Evolutionary conservation across 441 rosid genomes (phyloP).

Genomic region (Breynia disticha): DNA sequence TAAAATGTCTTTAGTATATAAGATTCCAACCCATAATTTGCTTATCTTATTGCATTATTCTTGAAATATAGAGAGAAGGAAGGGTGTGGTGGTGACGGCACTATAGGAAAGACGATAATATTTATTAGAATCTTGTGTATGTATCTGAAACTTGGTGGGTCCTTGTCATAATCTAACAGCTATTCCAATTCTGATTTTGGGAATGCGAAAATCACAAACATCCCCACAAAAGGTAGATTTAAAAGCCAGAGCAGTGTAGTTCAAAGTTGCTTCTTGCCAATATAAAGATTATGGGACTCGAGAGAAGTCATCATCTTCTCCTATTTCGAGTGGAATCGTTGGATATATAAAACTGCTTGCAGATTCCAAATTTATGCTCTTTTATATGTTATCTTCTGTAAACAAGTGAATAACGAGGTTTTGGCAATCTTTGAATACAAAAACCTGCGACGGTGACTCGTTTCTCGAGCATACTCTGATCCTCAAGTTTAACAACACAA

Average conservation of each 20-base stretch:
- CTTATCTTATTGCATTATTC: slow-evolving; percentile 17
- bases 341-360: neutral
- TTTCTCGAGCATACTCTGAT: too few relatives aligned
- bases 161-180: slow-evolving; percentile 36
- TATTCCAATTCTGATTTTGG: slow-evolving; percentile 13
- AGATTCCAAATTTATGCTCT: neutral
- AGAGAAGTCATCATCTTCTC: neutral
- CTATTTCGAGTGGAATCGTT: neutral
- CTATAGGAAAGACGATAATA: slow-evolving; percentile 20
- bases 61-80: slow-evolving; percentile 1
- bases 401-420: neutral
- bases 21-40: slow-evolving; percentile 14
- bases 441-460: too few relatives aligned
- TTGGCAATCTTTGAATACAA: too few relatives aligned
- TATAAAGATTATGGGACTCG: neutral
- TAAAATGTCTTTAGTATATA: slow-evolving; percentile 16
- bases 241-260: neutral
- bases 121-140: slow-evolving; percentile 20
- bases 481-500: too few relatives aligned
- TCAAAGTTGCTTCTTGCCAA: neutral
- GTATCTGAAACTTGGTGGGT: slow-evolving; percentile 25
- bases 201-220: slow-evolving; percentile 15
- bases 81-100: slow-evolving; percentile 23
- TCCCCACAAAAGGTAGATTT: slow-evolving; percentile 15
- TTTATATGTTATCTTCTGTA: neutral